Evolutionary conservation across 2,329 filamentous ascomycete species (phyloP), one percentile per base, ranked within the genome.

Genomic region (Dothistroma septosporum): DNA sequence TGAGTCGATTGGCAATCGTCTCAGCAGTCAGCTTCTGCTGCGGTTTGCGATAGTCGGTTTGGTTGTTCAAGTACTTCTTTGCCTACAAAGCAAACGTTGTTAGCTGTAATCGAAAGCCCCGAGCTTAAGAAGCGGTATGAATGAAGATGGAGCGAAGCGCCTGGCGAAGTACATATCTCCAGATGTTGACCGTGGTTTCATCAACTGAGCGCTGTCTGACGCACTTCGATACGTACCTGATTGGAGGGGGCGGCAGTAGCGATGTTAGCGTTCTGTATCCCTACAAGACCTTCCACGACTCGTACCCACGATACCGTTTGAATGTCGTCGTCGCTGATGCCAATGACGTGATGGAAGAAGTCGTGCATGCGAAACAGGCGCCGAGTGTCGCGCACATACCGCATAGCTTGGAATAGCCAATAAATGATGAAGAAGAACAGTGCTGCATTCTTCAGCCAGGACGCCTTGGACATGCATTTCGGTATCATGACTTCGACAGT

Each of bases 241-340:
- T 83, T 78, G n/a, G 83, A 82, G 16, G 86, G 77, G 11, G 57
- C 83, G 1, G 85, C 85, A n/a, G 92, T 96, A 63, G 88, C 86
- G n/a, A 92, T 86, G 68, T 97, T 96, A 32, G 90, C 83, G 70
- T 96, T 91, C 63, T 92, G 84, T 22, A 97, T 76, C 7, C 86
- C 84, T 85, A 96, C 96, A 62, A 97, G 82, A 37, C 91, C 87
- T 62, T 86, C 89, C 22, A 97, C 92, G 28, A 96, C 84, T 65
- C 94, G 89, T 72, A 96, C 91, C 92, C 92, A 97, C 6, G 92
- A 93, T 55, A 96, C 89, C 0, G 91, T 95, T 74, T 97, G 92
- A 77, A 97, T 94, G 68, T 97, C 92, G 59, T 88, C 82, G 72
- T 90, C 87, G 2, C 90, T 89, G 48, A 97, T 91, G 44, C 90